phyloP scores from a whole-genome alignment of 2,329 filamentous ascomycete species.

The Sodiomyces alkalinus region DNA sequence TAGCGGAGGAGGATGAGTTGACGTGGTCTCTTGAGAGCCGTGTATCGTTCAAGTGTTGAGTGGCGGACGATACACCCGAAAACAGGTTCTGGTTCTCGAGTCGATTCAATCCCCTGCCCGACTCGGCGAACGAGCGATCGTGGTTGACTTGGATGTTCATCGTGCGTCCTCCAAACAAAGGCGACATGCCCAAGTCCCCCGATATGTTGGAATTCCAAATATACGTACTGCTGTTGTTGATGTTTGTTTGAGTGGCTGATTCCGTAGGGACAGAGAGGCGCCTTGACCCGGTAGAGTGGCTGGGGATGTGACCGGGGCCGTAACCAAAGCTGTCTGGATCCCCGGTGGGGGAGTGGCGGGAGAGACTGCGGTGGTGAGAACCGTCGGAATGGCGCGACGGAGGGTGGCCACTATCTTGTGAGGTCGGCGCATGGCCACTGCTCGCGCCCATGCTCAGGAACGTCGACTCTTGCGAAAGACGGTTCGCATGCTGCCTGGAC shows the following conservation, averaged over 20 bases:
- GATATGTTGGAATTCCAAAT: too few species aligned
- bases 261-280: conserved; percentile 30
- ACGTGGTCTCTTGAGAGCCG: conserved; percentile 23
- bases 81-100: conserved; percentile 16
- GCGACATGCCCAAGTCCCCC: too few species aligned
- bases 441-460: conserved; percentile 29
- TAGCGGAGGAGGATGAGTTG: conserved; percentile 18
- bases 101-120: conserved; percentile 17
- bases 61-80: conserved; percentile 6
- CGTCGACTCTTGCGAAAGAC: conserved; percentile 20
- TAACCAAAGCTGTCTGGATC: conserved; percentile 17
- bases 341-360: conserved; percentile 13
- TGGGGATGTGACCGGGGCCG: conserved; percentile 21
- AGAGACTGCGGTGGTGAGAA: too few species aligned
- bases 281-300: conserved; percentile 29
- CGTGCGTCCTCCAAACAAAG: conserved; percentile 20
- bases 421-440: conserved; percentile 17
- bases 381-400: conserved; percentile 37
- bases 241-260: conserved; percentile 13
- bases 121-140: conserved; percentile 18
- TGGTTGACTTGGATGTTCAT: conserved; percentile 21
- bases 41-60: conserved; percentile 10
- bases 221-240: neutral
- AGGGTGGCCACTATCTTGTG: conserved; percentile 40
- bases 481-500: conserved; percentile 13